Evolutionary conservation across 441 rosid species (phyloP).

Genomic region (Mallotus japonicus): DNA sequence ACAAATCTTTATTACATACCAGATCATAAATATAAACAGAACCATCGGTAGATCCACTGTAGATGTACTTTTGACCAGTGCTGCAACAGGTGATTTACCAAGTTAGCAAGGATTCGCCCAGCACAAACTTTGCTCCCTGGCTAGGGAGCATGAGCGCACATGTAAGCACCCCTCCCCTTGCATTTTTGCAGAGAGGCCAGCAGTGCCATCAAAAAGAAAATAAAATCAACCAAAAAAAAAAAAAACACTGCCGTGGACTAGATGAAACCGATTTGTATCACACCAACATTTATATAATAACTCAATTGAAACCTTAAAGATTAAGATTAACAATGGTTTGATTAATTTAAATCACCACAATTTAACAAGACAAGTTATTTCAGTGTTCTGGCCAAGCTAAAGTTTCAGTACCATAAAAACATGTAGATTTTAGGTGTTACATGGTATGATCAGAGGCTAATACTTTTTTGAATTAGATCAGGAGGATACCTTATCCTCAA

Average conservation of each 20-base stretch:
- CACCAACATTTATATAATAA: background rate
- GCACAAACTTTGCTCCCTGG: too few species aligned
- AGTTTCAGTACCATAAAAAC: background rate
- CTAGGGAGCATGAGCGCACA: too few species aligned
- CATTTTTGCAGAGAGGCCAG: too few species aligned
- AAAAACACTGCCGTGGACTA: background rate
- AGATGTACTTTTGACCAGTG: constrained; percentile 68
- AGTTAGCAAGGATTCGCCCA: constrained; percentile 10
- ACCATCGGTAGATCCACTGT: constrained; percentile 56
- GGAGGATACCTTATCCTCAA: background rate
- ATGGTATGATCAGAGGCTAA: background rate
- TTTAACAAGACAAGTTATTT: background rate
- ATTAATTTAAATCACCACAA: background rate
- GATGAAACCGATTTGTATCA: background rate
- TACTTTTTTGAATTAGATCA: background rate
- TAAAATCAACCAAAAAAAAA: too few species aligned
- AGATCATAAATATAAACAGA: constrained; percentile 54
- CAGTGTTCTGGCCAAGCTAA: background rate
- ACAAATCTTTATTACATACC: constrained; percentile 32
- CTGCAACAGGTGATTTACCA: constrained; percentile 38
- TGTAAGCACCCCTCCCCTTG: too few species aligned
- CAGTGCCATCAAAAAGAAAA: background rate
- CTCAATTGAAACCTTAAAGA: background rate
- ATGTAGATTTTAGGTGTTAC: background rate
- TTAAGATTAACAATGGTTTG: background rate